Evolutionary conservation across 306 rosid genomes (phyloP).

Genomic region (Trifolium subterraneum): DNA sequence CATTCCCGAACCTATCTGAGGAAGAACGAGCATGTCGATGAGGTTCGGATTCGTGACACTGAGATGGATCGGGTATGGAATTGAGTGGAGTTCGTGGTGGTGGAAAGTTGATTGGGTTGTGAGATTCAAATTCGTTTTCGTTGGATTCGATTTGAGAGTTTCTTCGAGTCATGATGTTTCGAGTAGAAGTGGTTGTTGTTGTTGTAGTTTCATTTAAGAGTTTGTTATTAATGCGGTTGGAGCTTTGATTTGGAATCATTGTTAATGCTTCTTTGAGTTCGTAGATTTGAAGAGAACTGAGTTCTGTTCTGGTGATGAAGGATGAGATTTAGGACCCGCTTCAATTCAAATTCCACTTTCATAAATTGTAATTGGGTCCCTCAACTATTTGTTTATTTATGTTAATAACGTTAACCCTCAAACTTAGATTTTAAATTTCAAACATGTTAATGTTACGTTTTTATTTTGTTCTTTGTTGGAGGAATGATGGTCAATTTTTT

Average conservation of each 20-base stretch:
- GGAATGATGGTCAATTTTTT: too few relatives aligned
- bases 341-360: conserved; percentile 48
- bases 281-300: not conserved
- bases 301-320: not conserved
- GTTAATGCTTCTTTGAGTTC: not conserved
- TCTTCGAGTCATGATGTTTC: conserved; percentile 17
- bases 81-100: conserved; percentile 82
- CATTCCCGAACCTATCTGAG: conserved; percentile 46
- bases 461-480: too few relatives aligned
- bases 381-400: conserved; percentile 26
- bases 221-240: not conserved
- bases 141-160: conserved; percentile 49
- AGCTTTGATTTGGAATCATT: conserved; percentile 8
- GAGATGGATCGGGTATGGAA: conserved; percentile 80
- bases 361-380: conserved; percentile 39
- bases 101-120: conserved; percentile 53
- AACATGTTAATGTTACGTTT: not conserved
- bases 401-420: conserved; percentile 4
- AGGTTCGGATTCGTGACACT: conserved; percentile 48
- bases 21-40: conserved; percentile 44
- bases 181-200: not conserved
- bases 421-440: conserved; percentile 41
- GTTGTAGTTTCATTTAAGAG: conserved; percentile 51
- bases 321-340: conserved; percentile 50
- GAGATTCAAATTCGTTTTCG: conserved; percentile 70